phyloP scores from a whole-genome alignment of 352 stramenopile genomes.

The Globisporangium cylindrosporum region DNA sequence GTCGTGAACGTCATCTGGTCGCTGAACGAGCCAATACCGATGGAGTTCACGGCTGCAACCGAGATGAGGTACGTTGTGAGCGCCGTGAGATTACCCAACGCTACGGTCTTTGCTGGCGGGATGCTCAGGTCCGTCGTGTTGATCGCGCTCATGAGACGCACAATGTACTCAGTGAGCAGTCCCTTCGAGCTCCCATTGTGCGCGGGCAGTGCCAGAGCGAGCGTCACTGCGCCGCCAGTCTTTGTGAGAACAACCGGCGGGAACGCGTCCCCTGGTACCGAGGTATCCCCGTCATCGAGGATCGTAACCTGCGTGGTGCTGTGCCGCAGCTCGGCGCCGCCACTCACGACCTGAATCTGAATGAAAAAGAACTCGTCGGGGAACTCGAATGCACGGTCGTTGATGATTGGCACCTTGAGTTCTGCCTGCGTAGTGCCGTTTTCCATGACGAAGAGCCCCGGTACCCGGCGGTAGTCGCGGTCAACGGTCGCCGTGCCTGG shows the following conservation, averaged over 20 bases:
- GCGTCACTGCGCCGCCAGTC: conserved; percentile 42
- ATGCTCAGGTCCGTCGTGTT: conserved; percentile 19
- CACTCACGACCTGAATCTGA: conserved; percentile 24
- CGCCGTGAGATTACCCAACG: conserved; percentile 32
- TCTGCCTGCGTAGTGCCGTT: conserved; percentile 30
- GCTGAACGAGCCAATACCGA: conserved; percentile 37
- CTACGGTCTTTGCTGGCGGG: neutral
- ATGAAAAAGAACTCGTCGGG: conserved; percentile 53
- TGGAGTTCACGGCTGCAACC: conserved; percentile 33
- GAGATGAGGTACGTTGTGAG: conserved; percentile 36
- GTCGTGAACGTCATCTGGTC: conserved; percentile 36
- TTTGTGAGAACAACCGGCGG: conserved; percentile 19
- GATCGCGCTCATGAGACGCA: conserved; percentile 27
- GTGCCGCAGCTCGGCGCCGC: conserved; percentile 23
- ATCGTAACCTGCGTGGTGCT: conserved; percentile 36
- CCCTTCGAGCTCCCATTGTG: conserved; percentile 55
- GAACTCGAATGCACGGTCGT: conserved; percentile 51
- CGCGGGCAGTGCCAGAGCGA: conserved; percentile 26
- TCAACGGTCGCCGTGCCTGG: conserved; percentile 39
- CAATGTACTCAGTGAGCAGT: conserved; percentile 27
- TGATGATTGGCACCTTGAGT: conserved; percentile 52
- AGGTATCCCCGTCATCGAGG: conserved; percentile 51
- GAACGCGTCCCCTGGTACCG: conserved; percentile 27
- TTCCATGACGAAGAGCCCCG: conserved; percentile 31
- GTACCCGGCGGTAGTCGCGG: conserved; percentile 39